A percentile compares a stretch with the other conserved stretches of the same genome.
Evolutionary conservation across 2,329 filamentous ascomycete genomes (phyloP).

Genomic region (Cercospora sp.): DNA sequence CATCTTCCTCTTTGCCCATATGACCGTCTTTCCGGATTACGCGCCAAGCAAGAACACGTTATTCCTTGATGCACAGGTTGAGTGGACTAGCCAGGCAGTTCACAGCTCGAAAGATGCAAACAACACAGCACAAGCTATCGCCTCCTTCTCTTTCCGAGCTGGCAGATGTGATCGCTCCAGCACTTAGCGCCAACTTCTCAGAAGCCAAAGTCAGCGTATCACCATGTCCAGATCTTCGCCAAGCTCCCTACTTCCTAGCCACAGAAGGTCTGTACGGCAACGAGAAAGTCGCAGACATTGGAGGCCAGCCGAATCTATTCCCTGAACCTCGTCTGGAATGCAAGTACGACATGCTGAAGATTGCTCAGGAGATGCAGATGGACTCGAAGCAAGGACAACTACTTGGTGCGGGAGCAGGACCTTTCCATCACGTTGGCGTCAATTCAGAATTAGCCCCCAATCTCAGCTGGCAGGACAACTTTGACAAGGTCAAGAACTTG

Average conservation of each 20-base stretch:
- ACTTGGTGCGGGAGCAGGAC: slow-evolving; percentile 36
- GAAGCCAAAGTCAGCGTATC: slow-evolving; percentile 26
- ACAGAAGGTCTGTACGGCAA: slow-evolving; percentile 33
- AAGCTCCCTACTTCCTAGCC: slow-evolving; percentile 33
- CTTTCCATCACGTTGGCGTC: slow-evolving; percentile 33
- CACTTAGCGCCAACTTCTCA: slow-evolving; percentile 32
- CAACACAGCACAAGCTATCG: slow-evolving; percentile 28
- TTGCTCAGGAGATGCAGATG: slow-evolving; percentile 35
- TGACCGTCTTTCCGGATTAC: too few relatives aligned
- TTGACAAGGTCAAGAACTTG: slow-evolving; percentile 29
- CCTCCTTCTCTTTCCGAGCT: slow-evolving; percentile 34
- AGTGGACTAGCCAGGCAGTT: slow-evolving; percentile 1
- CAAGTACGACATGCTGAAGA: slow-evolving; percentile 33
- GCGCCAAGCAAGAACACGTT: neutral
- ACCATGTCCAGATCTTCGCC: slow-evolving; percentile 33
- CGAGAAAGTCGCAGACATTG: slow-evolving; percentile 36
- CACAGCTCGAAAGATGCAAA: slow-evolving; percentile 25
- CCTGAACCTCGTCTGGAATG: slow-evolving; percentile 34
- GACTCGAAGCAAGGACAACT: slow-evolving; percentile 28
- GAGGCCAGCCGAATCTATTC: slow-evolving; percentile 37
- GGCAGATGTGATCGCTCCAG: slow-evolving; percentile 25
- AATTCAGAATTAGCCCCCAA: slow-evolving; percentile 37
- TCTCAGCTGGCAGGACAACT: slow-evolving; percentile 31
- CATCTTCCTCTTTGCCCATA: neutral
- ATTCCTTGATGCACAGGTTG: slow-evolving; percentile 3